Base-by-base conservation (phyloP, 2,329 filamentous ascomycete species). In the Penicillium sp. region DNA sequence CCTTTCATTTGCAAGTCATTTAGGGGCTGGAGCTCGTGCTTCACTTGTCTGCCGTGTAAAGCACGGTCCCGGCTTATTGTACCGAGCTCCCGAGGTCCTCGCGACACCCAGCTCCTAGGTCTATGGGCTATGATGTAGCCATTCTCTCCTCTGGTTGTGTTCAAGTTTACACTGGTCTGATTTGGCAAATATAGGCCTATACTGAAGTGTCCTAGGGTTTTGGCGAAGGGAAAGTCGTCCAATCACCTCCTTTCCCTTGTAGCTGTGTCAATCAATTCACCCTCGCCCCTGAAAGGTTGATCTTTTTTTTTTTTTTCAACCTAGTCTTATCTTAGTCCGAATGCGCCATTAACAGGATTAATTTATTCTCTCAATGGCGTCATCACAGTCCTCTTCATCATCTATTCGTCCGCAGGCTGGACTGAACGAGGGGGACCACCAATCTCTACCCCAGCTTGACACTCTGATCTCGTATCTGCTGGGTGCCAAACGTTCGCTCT, bases 401-500 rank as follows among this genome's bases (percentile, higher is more conserved):
- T 67, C 67, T 35, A 60, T 61, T 37, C 55, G 52, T 41, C 52
- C 55, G 6, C 55, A 50, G 15, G 56, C 48, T 31, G 57, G 57
- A 31, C 58, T 55, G 9, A 48, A 57, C 8, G 16, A 44, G 7
- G 37, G 38, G 41, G 60, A 63, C 23, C 50, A 63, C 37, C 60
- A 61, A 15, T 51, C 61, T 15, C 63, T 68, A 50, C 71, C 70
- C 35, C 67, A 69, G 25, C 83, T 96, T 67, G 90, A 96, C 64
- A 86, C 85, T 25, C 85, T 97, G 41, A 89, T 97, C 53, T 83
- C 86, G 50, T 86, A 96, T 74, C 87, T 97, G 35, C 85, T 97
- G 39, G 87, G 88, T 31, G 89, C 93, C 9, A 97, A 97, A 71
- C 86, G 90, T 42, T 92, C 92, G 1, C 82, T 97, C 5, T 89